Percentiles rank a stretch among this genome's conserved stretches.
phyloP scores from a whole-genome alignment of 805 yeast genomes.

The Saccharomycopsis fodiens region DNA sequence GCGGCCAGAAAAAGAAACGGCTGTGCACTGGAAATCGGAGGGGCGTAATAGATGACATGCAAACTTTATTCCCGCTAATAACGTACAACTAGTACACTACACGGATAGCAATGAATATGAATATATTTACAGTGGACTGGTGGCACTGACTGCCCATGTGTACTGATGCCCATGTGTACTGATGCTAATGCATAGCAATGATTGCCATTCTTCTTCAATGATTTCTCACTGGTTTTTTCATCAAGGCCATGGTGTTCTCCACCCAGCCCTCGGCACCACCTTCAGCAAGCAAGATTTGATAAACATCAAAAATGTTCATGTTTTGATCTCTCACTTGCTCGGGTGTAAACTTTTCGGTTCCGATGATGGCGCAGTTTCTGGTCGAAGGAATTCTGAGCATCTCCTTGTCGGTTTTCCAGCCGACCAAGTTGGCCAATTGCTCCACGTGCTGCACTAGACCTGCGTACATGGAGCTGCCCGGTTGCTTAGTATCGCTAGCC shows the following conservation, averaged over 20 bases:
- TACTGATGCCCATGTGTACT: neutral
- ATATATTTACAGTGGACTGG: too few species aligned
- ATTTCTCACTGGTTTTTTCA: slow-evolving; percentile 62
- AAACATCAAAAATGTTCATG: slow-evolving; percentile 31
- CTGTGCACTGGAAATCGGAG: too few species aligned
- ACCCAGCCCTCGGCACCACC: slow-evolving; percentile 94
- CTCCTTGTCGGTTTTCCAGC: slow-evolving; percentile 83
- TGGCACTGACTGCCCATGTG: neutral
- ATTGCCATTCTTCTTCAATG: slow-evolving; percentile 36
- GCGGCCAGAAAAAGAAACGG: too few species aligned
- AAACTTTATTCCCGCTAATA: neutral
- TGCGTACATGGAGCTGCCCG: slow-evolving; percentile 62
- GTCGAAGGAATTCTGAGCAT: slow-evolving; percentile 92
- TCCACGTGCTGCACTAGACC: slow-evolving; percentile 82
- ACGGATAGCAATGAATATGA: neutral
- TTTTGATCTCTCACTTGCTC: slow-evolving; percentile 27
- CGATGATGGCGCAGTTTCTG: slow-evolving; percentile 84
- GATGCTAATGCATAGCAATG: neutral
- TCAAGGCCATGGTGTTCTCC: slow-evolving; percentile 64
- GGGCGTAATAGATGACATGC: too few species aligned
- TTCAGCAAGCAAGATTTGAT: slow-evolving; percentile 60
- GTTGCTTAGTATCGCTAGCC: slow-evolving; percentile 17
- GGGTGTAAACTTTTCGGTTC: slow-evolving; percentile 34
- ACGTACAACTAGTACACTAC: neutral
- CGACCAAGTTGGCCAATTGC: slow-evolving; percentile 54